A percentile compares a stretch with the other conserved stretches of the same genome.
phyloP scores from a whole-genome alignment of 176 grass and related monocot genomes.

The Triticum urartu region DNA sequence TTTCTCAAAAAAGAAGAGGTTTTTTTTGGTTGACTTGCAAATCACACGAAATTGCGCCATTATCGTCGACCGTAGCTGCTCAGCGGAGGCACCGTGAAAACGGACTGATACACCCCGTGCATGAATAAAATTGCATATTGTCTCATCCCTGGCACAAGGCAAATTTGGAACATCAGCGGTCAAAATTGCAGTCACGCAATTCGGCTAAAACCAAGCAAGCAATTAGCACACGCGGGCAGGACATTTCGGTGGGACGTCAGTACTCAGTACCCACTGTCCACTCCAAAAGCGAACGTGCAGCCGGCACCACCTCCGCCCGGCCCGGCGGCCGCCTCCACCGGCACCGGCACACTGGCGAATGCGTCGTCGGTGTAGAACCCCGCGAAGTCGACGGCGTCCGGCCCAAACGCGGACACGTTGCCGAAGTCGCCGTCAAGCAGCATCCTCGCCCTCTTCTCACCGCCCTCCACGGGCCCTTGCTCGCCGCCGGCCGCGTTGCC shows the following conservation, averaged over 20 bases:
- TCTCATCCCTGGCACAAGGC: neutral
- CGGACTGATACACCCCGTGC: no score
- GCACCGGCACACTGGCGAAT: neutral
- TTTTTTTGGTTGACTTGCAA: no score
- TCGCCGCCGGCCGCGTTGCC: neutral
- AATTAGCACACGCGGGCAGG: neutral
- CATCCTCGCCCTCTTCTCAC: constrained; percentile 47
- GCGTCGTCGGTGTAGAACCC: constrained; percentile 39
- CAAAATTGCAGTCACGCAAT: neutral
- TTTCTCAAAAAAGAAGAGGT: no score
- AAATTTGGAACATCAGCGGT: neutral
- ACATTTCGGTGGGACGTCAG: neutral
- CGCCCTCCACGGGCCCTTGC: neutral
- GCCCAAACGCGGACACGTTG: constrained; percentile 10
- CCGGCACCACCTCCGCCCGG: neutral
- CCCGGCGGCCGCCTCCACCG: constrained; percentile 28
- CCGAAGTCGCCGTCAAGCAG: constrained; percentile 32
- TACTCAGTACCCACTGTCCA: constrained; percentile 39
- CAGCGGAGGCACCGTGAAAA: no score
- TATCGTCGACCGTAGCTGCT: no score
- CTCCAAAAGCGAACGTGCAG: constrained; percentile 38
- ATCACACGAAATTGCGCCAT: no score
- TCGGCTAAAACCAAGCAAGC: neutral
- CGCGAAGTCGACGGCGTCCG: constrained; percentile 26
- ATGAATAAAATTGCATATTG: no score